phyloP scores from a whole-genome alignment of 805 yeast genomes.

The Yarrowia yakushimensis region DNA sequence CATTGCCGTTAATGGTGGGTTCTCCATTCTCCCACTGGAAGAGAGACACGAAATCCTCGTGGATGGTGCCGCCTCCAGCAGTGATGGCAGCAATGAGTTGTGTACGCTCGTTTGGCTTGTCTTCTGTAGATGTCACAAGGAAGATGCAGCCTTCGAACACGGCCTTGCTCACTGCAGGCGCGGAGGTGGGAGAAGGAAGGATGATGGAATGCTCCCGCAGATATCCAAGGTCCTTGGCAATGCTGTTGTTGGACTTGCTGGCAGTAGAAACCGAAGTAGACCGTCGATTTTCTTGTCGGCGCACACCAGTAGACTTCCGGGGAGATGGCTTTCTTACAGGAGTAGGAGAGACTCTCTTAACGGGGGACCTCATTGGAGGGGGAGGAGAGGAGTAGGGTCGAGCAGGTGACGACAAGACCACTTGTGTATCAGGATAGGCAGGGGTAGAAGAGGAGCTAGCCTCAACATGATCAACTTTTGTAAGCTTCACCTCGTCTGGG shows the following conservation, averaged over 20 bases:
- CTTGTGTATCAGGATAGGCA: not conserved
- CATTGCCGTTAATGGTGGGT: not conserved
- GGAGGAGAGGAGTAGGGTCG: not conserved
- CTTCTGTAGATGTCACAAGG: not conserved
- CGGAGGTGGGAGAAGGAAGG: not conserved
- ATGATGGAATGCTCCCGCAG: not conserved
- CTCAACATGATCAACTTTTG: not conserved
- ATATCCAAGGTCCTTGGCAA: not conserved
- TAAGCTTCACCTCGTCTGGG: not conserved
- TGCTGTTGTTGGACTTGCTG: not conserved
- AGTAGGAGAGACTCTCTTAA: not conserved
- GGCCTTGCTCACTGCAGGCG: not conserved
- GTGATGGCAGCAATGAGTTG: not conserved
- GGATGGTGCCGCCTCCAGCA: not conserved
- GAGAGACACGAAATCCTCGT: conserved; percentile 12
- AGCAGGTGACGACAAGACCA: not conserved
- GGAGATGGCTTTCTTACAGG: not conserved
- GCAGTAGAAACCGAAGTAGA: not conserved
- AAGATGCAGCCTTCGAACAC: conserved; percentile 14
- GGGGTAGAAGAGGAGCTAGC: not conserved
- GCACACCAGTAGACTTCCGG: not conserved
- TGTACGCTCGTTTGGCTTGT: not conserved
- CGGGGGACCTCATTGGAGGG: not conserved
- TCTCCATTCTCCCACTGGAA: conserved; percentile 2
- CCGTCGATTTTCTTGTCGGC: not conserved